Conservation (phyloP, 768 basidiomycete species). For the Mycena pura region DNA sequence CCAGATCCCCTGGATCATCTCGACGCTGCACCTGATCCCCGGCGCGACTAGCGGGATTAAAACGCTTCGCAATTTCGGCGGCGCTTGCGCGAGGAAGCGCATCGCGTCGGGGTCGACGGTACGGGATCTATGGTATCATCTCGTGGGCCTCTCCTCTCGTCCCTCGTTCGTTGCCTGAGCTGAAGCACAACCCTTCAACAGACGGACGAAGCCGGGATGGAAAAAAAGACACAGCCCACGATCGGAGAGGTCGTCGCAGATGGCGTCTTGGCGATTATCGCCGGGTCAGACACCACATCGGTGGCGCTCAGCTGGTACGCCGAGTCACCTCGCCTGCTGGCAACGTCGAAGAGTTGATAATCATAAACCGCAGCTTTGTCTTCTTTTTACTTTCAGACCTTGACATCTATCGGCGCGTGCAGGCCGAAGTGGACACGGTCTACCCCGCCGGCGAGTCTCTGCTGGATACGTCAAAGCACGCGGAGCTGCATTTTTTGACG, state of each 20-base stretch:
- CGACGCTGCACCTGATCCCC: neutral
- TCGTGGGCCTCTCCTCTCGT: too few relatives aligned
- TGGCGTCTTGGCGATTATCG: conserved; percentile 43
- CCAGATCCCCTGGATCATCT: conserved; percentile 33
- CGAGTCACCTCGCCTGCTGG: neutral
- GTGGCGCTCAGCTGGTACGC: neutral
- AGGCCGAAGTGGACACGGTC: conserved; percentile 40
- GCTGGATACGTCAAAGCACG: conserved; percentile 31
- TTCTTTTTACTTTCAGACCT: conserved; percentile 42
- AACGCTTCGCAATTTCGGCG: conserved; percentile 2
- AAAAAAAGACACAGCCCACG: conserved; percentile 36
- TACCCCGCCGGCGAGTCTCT: conserved; percentile 27
- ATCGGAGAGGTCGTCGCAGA: conserved; percentile 44
- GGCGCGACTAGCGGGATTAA: neutral
- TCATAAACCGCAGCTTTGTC: conserved; percentile 27
- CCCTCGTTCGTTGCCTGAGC: too few relatives aligned
- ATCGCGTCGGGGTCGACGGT: conserved; percentile 32
- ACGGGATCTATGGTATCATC: conserved; percentile 53
- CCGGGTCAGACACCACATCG: conserved; percentile 53
- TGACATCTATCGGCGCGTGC: conserved; percentile 36
- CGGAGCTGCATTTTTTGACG: conserved; percentile 41
- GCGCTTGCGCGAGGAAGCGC: neutral
- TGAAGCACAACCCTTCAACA: too few relatives aligned
- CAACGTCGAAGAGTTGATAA: neutral
- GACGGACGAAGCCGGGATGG: conserved; percentile 49